These are phyloP conservation scores for Blastomyces parvus DNA, from an alignment of 2,329 filamentous ascomycete genomes.

Conservation along the genomic window DNA sequence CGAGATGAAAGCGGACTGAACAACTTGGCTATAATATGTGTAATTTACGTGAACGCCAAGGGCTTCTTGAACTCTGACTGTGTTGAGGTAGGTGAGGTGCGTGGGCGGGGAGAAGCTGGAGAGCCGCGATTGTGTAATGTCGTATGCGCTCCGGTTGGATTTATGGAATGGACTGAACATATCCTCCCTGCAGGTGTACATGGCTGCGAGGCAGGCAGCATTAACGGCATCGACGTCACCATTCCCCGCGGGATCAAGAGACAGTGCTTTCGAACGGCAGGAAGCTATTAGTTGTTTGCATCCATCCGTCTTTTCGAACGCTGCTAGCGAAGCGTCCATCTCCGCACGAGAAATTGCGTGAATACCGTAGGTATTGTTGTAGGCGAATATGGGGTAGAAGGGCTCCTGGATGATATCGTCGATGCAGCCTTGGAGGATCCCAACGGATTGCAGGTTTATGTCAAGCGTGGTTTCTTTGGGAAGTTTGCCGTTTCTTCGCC, in stretches of 20 bases:
- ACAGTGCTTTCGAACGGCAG: constrained; percentile 41
- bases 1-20: constrained; percentile 42
- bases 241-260: constrained; percentile 42
- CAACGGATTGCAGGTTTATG: constrained; percentile 45
- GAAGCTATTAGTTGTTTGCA: constrained; percentile 46
- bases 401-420: constrained; percentile 49
- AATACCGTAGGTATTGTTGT: constrained; percentile 53
- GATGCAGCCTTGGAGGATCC: constrained; percentile 52
- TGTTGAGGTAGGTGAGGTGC: constrained; percentile 48
- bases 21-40: constrained; percentile 37
- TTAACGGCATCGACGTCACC: constrained; percentile 40
- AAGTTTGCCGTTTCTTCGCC: constrained; percentile 25
- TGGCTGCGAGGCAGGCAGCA: constrained; percentile 36
- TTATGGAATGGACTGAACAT: constrained; percentile 41
- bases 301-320: constrained; percentile 40
- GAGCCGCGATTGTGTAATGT: constrained; percentile 44
- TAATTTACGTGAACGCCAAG: constrained; percentile 54
- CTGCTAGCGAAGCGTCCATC: constrained; percentile 38
- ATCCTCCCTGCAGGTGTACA: constrained; percentile 48
- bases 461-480: constrained; percentile 22
- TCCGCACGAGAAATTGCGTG: constrained; percentile 41
- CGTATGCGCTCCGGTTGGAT: constrained; percentile 46
- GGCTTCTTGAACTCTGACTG: constrained; percentile 46
- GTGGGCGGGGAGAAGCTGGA: constrained; percentile 47
- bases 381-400: constrained; percentile 43